These are phyloP conservation scores for Wallemia ichthyophaga DNA, from an alignment of 1,284 basidiomycete genomes.

Conservation along the genomic window DNA sequence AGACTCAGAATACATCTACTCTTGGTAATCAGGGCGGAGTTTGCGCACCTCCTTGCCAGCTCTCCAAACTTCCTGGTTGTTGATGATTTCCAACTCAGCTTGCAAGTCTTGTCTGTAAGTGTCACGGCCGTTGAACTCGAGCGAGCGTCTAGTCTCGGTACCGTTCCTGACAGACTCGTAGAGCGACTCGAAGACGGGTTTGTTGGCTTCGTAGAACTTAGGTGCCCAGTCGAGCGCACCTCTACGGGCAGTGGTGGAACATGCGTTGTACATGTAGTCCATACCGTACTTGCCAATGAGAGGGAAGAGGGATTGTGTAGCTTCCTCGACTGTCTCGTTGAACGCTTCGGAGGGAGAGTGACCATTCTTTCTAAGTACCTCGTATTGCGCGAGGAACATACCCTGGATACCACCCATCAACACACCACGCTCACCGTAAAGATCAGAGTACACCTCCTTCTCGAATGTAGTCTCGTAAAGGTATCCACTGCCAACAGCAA, in stretches of 20 bases:
- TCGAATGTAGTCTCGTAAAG: slow-evolving; percentile 78
- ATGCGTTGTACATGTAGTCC: slow-evolving; percentile 99
- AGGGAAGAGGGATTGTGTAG: slow-evolving; percentile 91
- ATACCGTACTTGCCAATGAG: slow-evolving; percentile 86
- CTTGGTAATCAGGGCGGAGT: slow-evolving; percentile 9
- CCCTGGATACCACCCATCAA: slow-evolving; percentile 99
- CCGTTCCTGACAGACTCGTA: slow-evolving; percentile 86
- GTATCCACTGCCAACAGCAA: slow-evolving; percentile 72
- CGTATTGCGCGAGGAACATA: slow-evolving; percentile 96
- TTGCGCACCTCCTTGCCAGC: slow-evolving; percentile 33
- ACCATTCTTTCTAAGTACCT: slow-evolving; percentile 92
- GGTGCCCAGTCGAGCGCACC: slow-evolving; percentile 99
- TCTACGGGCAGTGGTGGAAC: slow-evolving; percentile 94
- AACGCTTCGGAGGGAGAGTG: slow-evolving; percentile 95
- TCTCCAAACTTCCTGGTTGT: slow-evolving; percentile 92
- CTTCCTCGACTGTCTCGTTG: slow-evolving; percentile 99
- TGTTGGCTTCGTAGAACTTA: slow-evolving; percentile 73
- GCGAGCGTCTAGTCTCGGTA: slow-evolving; percentile 80
- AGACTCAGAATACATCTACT: not conserved
- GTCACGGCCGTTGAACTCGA: slow-evolving; percentile 76
- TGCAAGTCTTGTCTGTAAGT: slow-evolving; percentile 86
- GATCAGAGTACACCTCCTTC: slow-evolving; percentile 98
- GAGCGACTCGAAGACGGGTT: slow-evolving; percentile 70
- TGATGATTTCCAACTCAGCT: slow-evolving; percentile 79
- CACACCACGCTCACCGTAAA: slow-evolving; percentile 98